Conservation (phyloP, 2,329 filamentous ascomycete genomes). For the Penicillium sp. region DNA sequence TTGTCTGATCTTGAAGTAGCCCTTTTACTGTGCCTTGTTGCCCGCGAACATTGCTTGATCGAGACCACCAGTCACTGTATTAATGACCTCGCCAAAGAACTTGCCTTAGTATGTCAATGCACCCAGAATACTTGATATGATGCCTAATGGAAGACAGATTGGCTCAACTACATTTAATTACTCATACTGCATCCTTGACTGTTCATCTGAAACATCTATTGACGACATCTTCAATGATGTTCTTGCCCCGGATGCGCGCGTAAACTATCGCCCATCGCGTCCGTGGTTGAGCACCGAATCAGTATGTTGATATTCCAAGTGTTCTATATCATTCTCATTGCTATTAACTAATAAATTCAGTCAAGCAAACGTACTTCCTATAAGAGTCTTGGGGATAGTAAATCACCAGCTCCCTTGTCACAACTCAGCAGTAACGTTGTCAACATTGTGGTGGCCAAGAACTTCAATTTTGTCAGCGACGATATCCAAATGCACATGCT, state of each 20-base stretch:
- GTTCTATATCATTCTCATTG: not conserved
- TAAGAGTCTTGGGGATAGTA: slow-evolving; percentile 18
- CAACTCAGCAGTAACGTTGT: slow-evolving; percentile 59
- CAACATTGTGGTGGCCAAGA: slow-evolving; percentile 77
- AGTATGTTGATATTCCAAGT: slow-evolving; percentile 13
- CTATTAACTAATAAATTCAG: slow-evolving; percentile 12
- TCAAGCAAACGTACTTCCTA: slow-evolving; percentile 25
- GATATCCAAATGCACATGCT: slow-evolving; percentile 78
- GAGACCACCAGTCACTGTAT: slow-evolving; percentile 64
- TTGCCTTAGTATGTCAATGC: slow-evolving; percentile 58
- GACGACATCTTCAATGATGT: slow-evolving; percentile 77
- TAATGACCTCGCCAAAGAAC: slow-evolving; percentile 68
- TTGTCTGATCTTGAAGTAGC: slow-evolving; percentile 88
- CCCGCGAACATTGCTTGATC: slow-evolving; percentile 84
- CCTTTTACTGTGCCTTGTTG: slow-evolving; percentile 73
- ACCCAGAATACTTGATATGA: not conserved
- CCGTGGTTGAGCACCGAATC: slow-evolving; percentile 18
- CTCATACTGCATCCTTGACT: slow-evolving; percentile 67
- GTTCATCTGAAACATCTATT: slow-evolving; percentile 68
- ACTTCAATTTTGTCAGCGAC: slow-evolving; percentile 70
- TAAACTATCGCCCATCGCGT: slow-evolving; percentile 14
- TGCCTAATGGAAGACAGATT: slow-evolving; percentile 48
- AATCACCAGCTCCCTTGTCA: slow-evolving; percentile 26
- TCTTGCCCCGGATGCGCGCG: slow-evolving; percentile 45
- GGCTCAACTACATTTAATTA: slow-evolving; percentile 70